Conservation (phyloP, 176 grass and related monocot genomes). For the Ananas comosus region DNA sequence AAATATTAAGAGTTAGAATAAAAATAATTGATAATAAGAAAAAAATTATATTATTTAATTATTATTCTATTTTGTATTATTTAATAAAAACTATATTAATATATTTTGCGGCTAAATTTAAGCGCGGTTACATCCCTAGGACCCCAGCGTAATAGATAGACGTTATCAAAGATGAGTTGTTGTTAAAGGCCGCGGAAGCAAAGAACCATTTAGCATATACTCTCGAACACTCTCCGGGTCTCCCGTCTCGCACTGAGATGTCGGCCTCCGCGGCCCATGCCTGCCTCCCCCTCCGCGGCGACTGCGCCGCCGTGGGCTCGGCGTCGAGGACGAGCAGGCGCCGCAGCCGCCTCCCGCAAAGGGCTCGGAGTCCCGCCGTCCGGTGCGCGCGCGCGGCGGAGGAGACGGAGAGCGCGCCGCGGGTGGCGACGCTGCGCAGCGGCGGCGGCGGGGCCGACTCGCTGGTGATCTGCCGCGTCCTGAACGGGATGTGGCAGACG, state of each 20-base stretch:
- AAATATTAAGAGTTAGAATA: no score
- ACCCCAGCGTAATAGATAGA: no score
- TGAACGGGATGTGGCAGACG: constrained; percentile 98
- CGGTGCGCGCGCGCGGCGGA: constrained; percentile 13
- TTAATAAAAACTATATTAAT: no score
- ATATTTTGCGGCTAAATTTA: no score
- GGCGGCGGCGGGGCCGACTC: constrained; percentile 47
- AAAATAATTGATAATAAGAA: no score
- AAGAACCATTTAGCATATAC: not conserved
- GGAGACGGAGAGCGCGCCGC: constrained; percentile 16
- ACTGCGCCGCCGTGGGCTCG: constrained; percentile 2
- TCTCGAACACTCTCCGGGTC: not conserved
- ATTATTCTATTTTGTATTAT: no score
- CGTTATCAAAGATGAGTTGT: no score
- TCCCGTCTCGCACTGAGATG: not conserved
- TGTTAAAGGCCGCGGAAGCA: no score
- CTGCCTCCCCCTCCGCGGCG: constrained; percentile 3
- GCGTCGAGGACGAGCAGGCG: not conserved
- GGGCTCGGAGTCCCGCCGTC: constrained; percentile 9
- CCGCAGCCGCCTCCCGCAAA: constrained; percentile 4
- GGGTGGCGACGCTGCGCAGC: constrained; percentile 25
- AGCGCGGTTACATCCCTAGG: no score
- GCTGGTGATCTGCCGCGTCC: constrained; percentile 77
- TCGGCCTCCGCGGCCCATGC: constrained; percentile 22
- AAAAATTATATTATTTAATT: no score